Evolutionary conservation across 225 moss, liverwort and hornwort genomes (phyloP), one percentile per base, ranked within the genome.

Genomic region (Asterella californica): DNA sequence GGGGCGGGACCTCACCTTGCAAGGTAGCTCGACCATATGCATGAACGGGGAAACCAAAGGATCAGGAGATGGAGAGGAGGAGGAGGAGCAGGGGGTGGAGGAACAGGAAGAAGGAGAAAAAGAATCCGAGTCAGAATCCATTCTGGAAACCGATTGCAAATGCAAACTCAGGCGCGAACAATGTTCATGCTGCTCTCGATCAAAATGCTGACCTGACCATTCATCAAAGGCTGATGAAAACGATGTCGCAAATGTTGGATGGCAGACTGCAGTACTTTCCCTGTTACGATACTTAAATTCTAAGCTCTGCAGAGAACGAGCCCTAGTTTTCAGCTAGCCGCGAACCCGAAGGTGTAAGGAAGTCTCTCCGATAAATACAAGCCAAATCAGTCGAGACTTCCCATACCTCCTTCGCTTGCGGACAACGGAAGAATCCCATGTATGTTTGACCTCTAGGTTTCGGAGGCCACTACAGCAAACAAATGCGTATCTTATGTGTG

Each of bases 21-120:
- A 76, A 14, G 75, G 75, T 19, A 76, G 59, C 75, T 76, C 75
- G 54, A 76, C 75, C 75, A 76, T n/a, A n/a, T n/a, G n/a, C n/a
- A n/a, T 60, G 21, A 76, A 59, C 22, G 18, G 34, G 22, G 75
- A 76, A 76, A 38, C 14, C 53, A 30, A 36, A 52, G 75, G 55
- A 38, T 38, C 36, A 48, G 55, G 52, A 57, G 75, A 76, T 2
- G 75, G 53, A 57, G 49, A 19, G 19, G 54, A 47, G 19, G 70
- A 71, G 0, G 42, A 49, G 19, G 72, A 49, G 1, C 14, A 74
- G 5, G 69, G 29, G 38, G 69, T 6, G 1, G 69, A 34, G 38
- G 69, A 37, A 53, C 55, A 42, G 8, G 75, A 59, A 18, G 75
- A 76, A 32, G 75, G 59, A 11, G 75, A 76, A n/a, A 21, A 57